Evolutionary conservation across 208 protist genomes (phyloP).

Genomic region (Balamuthia mandrillaris): DNA sequence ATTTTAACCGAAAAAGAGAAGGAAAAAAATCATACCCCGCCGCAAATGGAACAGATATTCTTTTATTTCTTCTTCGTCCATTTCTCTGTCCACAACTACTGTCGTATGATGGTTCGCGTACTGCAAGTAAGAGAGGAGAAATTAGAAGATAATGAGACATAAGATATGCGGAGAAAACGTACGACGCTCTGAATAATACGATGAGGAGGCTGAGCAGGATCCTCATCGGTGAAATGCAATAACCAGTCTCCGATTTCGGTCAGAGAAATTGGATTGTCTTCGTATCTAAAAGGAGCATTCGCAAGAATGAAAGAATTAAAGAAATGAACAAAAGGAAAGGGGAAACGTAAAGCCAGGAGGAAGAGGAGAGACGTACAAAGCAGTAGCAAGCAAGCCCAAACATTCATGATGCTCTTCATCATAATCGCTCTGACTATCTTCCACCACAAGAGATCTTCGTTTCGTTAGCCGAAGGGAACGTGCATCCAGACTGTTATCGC

Average conservation of each 20-base stretch:
- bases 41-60: conserved; percentile 36
- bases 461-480: too few relatives aligned
- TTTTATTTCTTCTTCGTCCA: not conserved
- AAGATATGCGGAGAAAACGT: not conserved
- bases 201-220: not conserved
- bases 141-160: not conserved
- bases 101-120: conserved; percentile 29
- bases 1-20: not conserved
- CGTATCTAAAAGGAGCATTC: not conserved
- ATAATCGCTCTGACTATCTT: too few relatives aligned
- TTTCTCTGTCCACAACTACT: not conserved
- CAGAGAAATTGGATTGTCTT: conserved; percentile 6
- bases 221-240: conserved; percentile 4
- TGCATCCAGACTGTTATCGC: too few relatives aligned
- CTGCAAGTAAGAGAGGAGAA: not conserved
- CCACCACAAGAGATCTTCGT: too few relatives aligned
- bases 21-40: not conserved
- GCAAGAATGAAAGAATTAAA: not conserved
- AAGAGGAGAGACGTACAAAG: too few relatives aligned
- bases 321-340: not conserved
- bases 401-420: too few relatives aligned
- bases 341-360: too few relatives aligned
- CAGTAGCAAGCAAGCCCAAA: too few relatives aligned
- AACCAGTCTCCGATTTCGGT: conserved; percentile 3
- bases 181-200: not conserved